Evolutionary conservation across 208 protist species (phyloP).

Genomic region (Leptomonas pyrrhocoris): DNA sequence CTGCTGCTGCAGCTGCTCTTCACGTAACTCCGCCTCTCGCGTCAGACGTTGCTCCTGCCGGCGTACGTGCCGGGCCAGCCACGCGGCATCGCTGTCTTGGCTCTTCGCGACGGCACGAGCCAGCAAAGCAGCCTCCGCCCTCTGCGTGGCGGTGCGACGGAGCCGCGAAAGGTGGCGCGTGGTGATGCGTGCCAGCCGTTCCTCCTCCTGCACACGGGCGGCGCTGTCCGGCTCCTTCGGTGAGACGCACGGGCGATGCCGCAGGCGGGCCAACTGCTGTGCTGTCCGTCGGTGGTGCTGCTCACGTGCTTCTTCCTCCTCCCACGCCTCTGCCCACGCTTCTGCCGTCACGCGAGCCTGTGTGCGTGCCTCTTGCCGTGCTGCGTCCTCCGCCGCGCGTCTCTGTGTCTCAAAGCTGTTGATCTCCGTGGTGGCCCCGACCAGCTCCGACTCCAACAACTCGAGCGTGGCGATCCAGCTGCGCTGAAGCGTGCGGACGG

Average conservation of each 20-base stretch:
- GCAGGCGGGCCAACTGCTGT: not conserved
- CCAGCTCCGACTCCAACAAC: constrained; percentile 30
- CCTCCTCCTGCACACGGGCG: not conserved
- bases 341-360: constrained; percentile 2
- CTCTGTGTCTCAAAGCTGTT: constrained; percentile 25
- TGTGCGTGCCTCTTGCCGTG: constrained; percentile 17
- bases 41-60: constrained; percentile 16
- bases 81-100: constrained; percentile 1
- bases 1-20: constrained; percentile 1
- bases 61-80: constrained; percentile 8
- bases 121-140: constrained; percentile 18
- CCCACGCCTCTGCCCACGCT: constrained; percentile 21
- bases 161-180: constrained; percentile 11
- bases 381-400: constrained; percentile 19
- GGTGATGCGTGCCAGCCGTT: not conserved
- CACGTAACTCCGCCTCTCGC: constrained; percentile 8
- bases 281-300: not conserved
- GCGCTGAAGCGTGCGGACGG: constrained; percentile 8
- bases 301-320: not conserved
- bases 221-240: not conserved
- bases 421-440: constrained; percentile 11
- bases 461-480: constrained; percentile 24
- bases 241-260: not conserved
- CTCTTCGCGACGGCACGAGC: constrained; percentile 3
- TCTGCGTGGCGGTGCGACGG: constrained; percentile 4